Conservation (phyloP, 345 rosid species). For the Arabis hirsuta region DNA sequence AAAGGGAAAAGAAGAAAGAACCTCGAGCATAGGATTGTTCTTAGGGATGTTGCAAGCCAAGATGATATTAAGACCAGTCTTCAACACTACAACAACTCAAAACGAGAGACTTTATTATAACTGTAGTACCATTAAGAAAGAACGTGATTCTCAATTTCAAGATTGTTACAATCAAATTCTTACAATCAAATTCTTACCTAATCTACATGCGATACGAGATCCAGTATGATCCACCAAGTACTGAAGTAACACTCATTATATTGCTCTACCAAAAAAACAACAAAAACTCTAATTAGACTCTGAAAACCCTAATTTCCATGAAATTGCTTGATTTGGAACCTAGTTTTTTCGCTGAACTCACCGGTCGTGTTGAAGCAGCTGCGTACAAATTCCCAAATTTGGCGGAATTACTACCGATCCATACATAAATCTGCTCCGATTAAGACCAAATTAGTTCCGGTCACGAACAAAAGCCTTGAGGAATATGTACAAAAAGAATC, state of each 20-base stretch:
- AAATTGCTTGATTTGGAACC: not conserved
- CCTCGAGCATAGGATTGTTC: slow-evolving; percentile 87
- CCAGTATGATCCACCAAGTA: slow-evolving; percentile 85
- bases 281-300: not conserved
- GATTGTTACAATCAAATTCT: not conserved
- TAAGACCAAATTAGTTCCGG: not conserved
- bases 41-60: slow-evolving; percentile 88
- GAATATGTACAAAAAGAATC: not conserved
- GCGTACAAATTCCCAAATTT: slow-evolving; percentile 80
- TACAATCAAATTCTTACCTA: slow-evolving; percentile 67
- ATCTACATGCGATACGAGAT: slow-evolving; percentile 83
- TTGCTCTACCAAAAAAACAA: slow-evolving; percentile 48
- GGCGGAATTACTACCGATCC: slow-evolving; percentile 79
- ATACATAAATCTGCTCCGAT: slow-evolving; percentile 62
- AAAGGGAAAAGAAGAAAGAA: slow-evolving; percentile 48
- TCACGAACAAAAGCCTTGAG: slow-evolving; percentile 18
- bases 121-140: not conserved
- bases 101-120: not conserved
- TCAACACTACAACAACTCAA: slow-evolving; percentile 63
- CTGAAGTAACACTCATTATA: slow-evolving; percentile 67
- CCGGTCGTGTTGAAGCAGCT: slow-evolving; percentile 82
- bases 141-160: not conserved
- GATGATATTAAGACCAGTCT: slow-evolving; percentile 78
- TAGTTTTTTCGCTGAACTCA: slow-evolving; percentile 34
- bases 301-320: slow-evolving; percentile 22